These are phyloP conservation scores for Ensete glaucum DNA, from an alignment of 176 grass and related monocot genomes.

Conservation along the genomic window DNA sequence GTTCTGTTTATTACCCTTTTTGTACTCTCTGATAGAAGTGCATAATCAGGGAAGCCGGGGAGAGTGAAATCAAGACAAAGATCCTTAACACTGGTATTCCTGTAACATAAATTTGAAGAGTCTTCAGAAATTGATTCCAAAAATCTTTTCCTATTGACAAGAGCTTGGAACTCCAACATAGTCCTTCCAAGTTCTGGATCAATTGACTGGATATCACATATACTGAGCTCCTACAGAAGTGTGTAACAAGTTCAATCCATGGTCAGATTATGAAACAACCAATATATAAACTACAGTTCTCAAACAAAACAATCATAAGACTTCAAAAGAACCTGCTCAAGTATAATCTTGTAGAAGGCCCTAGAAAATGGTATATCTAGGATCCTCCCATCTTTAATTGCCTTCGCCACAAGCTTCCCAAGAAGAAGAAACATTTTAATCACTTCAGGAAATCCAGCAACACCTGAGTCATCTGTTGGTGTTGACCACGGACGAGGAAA, in stretches of 20 bases:
- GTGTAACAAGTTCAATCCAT: conserved; percentile 19
- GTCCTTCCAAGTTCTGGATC: conserved; percentile 57
- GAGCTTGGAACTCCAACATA: conserved; percentile 66
- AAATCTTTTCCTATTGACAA: conserved; percentile 56
- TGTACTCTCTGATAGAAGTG: conserved; percentile 30
- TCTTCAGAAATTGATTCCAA: conserved; percentile 31
- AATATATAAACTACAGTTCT: neutral
- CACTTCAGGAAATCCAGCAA: conserved; percentile 42
- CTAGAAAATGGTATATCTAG: conserved; percentile 74
- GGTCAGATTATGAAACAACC: conserved; percentile 15
- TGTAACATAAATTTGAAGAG: conserved; percentile 58
- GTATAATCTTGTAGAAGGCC: conserved; percentile 71
- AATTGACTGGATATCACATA: conserved; percentile 72
- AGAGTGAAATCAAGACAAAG: conserved; percentile 79
- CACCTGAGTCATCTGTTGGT: conserved; percentile 19
- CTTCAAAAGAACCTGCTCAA: conserved; percentile 48
- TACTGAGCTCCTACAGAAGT: conserved; percentile 54
- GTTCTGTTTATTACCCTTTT: conserved; percentile 40
- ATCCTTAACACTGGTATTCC: conserved; percentile 56
- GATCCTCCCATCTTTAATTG: conserved; percentile 68
- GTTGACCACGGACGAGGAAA: conserved; percentile 60
- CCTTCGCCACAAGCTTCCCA: conserved; percentile 58
- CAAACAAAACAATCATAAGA: too few relatives aligned
- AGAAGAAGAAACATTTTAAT: conserved; percentile 59
- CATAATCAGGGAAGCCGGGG: conserved; percentile 78